Evolutionary conservation across 164 flowering plant species (phyloP), one percentile per base, ranked within the genome.

Genomic region (Vitis labrusca): DNA sequence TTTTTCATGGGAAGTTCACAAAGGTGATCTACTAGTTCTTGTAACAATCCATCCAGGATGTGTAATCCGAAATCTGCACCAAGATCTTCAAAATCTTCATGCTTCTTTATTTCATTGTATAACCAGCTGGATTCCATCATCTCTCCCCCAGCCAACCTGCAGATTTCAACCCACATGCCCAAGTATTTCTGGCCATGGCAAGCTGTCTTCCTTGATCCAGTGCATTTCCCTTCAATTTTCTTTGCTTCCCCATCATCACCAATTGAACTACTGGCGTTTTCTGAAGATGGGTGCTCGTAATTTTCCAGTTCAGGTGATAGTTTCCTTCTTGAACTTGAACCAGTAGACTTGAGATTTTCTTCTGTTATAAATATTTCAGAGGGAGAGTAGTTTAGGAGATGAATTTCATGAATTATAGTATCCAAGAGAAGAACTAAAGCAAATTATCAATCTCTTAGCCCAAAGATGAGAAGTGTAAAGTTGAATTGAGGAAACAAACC

Each of bases 21-120:
- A 15, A 83, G 64, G 71, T 82, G 80, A n/a, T 56, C 61, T 65
- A 86, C 73, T 11, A 84, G 49, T 57, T 89, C 94, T 10, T 71
- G 71, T 57, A 89, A 54, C 69, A 90, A 66, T 27, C 72, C 74
- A 64, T 85, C 85, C n/a, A 89, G 19, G 67, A 90, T 80, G 52
- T 75, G 70, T 14, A 73, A 65, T 17, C 71, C 85, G 49, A 85
- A 49, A 64, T 82, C 82, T 59, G 62, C 72, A 49, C 76, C 73
- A 32, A 85, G 73, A n/a, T 76, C 84, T 74, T 78, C 80, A 57
- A 69, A 44, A 10, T 86, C 86, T 67, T 83, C 77, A 23, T 59
- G 11, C 70, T 70, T 79, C 73, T 50, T 50, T 32, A 59, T 47
- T 37, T 72, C 74, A 10, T 47, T 75, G 10, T 23, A 10, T 5